A percentile compares a stretch with the other conserved stretches of the same genome.
Evolutionary conservation across 2,329 filamentous ascomycete species (phyloP).

Genomic region (Alternaria sp.): DNA sequence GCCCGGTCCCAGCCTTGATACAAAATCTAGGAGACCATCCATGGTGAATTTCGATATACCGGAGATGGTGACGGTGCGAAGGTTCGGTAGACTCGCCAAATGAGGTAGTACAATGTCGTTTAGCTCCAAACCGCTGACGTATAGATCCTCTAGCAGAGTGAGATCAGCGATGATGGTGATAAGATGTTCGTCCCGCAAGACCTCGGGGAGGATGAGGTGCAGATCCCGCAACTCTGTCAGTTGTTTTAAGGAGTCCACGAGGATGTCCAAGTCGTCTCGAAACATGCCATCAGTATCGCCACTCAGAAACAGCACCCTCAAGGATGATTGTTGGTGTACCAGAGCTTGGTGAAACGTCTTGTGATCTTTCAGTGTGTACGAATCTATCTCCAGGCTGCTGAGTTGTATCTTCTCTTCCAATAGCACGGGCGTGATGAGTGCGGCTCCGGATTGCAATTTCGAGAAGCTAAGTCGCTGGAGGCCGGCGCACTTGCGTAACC

Average conservation of each 20-base stretch:
- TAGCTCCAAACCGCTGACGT: slow-evolving; percentile 64
- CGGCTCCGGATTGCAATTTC: slow-evolving; percentile 61
- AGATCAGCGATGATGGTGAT: slow-evolving; percentile 57
- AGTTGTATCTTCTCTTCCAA: slow-evolving; percentile 59
- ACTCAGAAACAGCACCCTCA: slow-evolving; percentile 58
- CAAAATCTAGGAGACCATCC: slow-evolving; percentile 59
- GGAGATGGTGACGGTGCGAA: slow-evolving; percentile 64
- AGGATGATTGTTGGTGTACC: slow-evolving; percentile 60
- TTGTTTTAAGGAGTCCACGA: slow-evolving; percentile 62
- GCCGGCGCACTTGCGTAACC: slow-evolving; percentile 63
- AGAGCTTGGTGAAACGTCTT: slow-evolving; percentile 64
- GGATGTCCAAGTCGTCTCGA: slow-evolving; percentile 58
- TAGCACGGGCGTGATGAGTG: slow-evolving; percentile 62
- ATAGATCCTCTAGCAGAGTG: slow-evolving; percentile 63
- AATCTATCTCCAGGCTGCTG: slow-evolving; percentile 59
- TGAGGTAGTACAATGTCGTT: slow-evolving; percentile 59
- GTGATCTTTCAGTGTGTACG: slow-evolving; percentile 60
- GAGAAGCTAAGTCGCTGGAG: slow-evolving; percentile 62
- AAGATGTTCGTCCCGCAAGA: slow-evolving; percentile 62
- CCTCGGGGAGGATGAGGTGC: slow-evolving; percentile 61
- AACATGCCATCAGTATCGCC: slow-evolving; percentile 59
- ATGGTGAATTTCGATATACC: slow-evolving; percentile 65
- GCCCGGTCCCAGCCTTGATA: slow-evolving; percentile 51
- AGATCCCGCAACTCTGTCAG: slow-evolving; percentile 64
- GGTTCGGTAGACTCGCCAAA: slow-evolving; percentile 57